Conservation (phyloP, 2,329 filamentous ascomycete genomes). For the Cadophora luteo-olivacea region DNA sequence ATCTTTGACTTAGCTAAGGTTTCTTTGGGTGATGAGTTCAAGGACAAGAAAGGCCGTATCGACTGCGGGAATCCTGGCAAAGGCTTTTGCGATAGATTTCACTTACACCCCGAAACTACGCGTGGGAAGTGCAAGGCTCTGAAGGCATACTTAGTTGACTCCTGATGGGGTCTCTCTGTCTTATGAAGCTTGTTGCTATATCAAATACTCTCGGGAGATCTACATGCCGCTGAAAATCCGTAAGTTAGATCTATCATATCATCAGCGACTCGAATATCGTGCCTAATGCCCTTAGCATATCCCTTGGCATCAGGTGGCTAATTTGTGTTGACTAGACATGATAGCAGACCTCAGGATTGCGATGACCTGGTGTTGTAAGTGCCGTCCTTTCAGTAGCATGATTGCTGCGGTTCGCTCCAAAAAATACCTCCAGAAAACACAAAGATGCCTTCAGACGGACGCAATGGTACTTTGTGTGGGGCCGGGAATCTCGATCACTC, state of each 20-base stretch:
- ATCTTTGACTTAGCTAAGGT: background rate
- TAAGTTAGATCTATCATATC: background rate
- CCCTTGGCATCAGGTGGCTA: background rate
- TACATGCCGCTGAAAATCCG: background rate
- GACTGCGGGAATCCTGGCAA: background rate
- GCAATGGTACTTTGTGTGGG: too few species aligned
- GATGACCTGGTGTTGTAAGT: background rate
- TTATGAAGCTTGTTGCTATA: background rate
- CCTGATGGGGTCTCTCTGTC: background rate
- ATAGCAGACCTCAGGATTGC: background rate
- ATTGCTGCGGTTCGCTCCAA: too few species aligned
- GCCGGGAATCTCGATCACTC: too few species aligned
- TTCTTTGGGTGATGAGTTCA: background rate
- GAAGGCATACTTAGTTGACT: background rate
- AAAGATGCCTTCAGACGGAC: too few species aligned
- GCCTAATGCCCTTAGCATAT: too few species aligned
- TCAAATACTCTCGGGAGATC: background rate
- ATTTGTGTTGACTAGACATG: background rate
- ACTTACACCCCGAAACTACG: background rate
- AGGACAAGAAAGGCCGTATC: background rate
- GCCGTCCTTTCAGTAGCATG: too few species aligned
- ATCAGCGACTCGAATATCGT: background rate
- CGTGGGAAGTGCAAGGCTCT: background rate
- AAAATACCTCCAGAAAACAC: too few species aligned
- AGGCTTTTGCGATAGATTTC: background rate